Evolutionary conservation across 331 rosid species (phyloP).

Genomic region (Telfairia occidentalis): DNA sequence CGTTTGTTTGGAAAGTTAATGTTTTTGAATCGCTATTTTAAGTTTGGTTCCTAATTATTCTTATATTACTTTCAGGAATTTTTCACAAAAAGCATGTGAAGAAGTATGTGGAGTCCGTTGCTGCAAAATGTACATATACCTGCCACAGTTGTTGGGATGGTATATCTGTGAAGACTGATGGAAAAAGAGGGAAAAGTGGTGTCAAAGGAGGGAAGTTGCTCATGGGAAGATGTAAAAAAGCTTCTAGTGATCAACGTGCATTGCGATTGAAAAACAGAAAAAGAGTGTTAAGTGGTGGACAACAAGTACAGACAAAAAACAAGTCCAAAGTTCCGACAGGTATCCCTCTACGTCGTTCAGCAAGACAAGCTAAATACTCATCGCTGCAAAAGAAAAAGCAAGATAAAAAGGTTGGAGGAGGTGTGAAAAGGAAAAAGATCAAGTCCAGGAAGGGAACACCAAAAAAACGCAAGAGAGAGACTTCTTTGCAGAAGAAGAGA

Average conservation of each 20-base stretch:
- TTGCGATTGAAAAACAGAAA: conserved; percentile 37
- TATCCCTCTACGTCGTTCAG: conserved; percentile 82
- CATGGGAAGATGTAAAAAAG: conserved; percentile 29
- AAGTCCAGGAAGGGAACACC: conserved; percentile 33
- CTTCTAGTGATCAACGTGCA: conserved; percentile 32
- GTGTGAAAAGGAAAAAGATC: conserved; percentile 34
- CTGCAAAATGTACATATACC: conserved; percentile 37
- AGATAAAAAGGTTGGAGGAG: conserved; percentile 29
- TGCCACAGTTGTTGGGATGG: conserved; percentile 64
- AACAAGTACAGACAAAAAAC: conserved; percentile 28
- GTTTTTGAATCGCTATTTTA: not conserved
- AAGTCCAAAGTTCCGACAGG: conserved; percentile 33
- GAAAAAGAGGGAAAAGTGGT: conserved; percentile 37
- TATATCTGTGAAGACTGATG: conserved; percentile 26
- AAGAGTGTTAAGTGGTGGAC: conserved; percentile 38
- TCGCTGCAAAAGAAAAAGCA: conserved; percentile 42
- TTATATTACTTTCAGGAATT: conserved; percentile 41
- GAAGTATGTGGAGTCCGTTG: conserved; percentile 42
- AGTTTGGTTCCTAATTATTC: conserved; percentile 20
- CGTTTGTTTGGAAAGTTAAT: not conserved
- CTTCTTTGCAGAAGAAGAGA: conserved; percentile 40
- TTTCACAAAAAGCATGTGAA: conserved; percentile 84
- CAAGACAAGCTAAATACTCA: conserved; percentile 62
- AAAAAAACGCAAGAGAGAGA: conserved; percentile 35
- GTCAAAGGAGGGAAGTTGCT: conserved; percentile 35